phyloP scores from a whole-genome alignment of 495 filamentous ascomycete genomes.

The Aspergillus saccharolyticus region DNA sequence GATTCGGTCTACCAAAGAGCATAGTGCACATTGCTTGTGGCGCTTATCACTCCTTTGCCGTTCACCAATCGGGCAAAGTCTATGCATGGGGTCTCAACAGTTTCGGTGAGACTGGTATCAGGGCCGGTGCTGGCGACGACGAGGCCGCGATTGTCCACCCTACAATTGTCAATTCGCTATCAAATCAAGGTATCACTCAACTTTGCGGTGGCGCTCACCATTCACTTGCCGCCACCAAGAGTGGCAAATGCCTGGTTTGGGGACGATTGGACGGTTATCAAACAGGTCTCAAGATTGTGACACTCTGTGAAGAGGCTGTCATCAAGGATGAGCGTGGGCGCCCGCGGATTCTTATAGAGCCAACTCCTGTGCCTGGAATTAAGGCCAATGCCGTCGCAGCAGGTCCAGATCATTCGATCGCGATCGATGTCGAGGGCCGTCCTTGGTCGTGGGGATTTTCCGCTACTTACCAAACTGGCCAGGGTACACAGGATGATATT shows the following conservation, averaged over 20 bases:
- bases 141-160: conserved; percentile 54
- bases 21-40: conserved; percentile 52
- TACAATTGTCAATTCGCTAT: conserved; percentile 55
- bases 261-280: conserved; percentile 57
- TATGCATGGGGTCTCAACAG: conserved; percentile 87
- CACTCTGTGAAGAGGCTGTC: conserved; percentile 43
- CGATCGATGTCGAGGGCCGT: conserved; percentile 50
- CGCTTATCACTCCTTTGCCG: conserved; percentile 61
- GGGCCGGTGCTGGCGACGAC: conserved; percentile 62
- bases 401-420: conserved; percentile 56
- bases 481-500: conserved; percentile 53
- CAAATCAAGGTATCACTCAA: conserved; percentile 35
- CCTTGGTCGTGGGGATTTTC: conserved; percentile 62
- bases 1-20: conserved; percentile 61
- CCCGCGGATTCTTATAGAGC: conserved; percentile 52
- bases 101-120: conserved; percentile 74
- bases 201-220: conserved; percentile 57
- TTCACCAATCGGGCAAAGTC: conserved; percentile 65
- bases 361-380: conserved; percentile 46
- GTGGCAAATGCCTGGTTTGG: conserved; percentile 54
- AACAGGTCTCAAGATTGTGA: conserved; percentile 48
- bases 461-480: conserved; percentile 59
- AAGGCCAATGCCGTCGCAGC: conserved; percentile 41
- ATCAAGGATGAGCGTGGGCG: conserved; percentile 45
- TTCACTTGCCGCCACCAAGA: conserved; percentile 47